phyloP scores from a whole-genome alignment of 495 filamentous ascomycete species.

The Podospora pseudopauciseta region DNA sequence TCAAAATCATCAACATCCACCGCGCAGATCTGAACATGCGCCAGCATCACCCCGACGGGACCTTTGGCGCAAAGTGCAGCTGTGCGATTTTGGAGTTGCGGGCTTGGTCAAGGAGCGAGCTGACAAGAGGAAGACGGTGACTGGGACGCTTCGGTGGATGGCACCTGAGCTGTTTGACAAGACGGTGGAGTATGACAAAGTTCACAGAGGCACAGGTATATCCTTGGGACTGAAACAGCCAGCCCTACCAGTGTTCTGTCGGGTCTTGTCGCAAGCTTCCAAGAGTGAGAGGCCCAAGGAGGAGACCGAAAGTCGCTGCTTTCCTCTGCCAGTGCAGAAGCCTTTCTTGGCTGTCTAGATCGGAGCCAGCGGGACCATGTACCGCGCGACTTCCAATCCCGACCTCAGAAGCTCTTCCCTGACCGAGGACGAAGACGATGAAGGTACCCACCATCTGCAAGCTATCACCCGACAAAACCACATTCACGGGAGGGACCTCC shows the following conservation, averaged over 20 bases:
- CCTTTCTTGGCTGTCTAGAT: slow-evolving; percentile 36
- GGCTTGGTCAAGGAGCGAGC: slow-evolving; percentile 76
- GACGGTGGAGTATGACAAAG: slow-evolving; percentile 53
- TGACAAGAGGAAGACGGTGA: slow-evolving; percentile 86
- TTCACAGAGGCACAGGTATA: slow-evolving; percentile 59
- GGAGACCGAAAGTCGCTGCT: slow-evolving; percentile 83
- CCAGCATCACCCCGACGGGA: slow-evolving; percentile 73
- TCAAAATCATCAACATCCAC: slow-evolving; percentile 97
- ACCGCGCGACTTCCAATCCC: slow-evolving; percentile 38
- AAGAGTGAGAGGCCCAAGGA: slow-evolving; percentile 78
- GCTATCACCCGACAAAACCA: slow-evolving; percentile 41
- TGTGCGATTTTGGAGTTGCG: slow-evolving; percentile 95
- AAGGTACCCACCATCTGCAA: slow-evolving; percentile 59
- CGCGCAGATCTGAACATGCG: slow-evolving; percentile 38
- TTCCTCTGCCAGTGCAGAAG: slow-evolving; percentile 66
- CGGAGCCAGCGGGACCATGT: slow-evolving; percentile 36
- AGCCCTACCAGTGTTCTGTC: slow-evolving; percentile 67
- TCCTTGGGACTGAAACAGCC: slow-evolving; percentile 57
- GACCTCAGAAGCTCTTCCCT: slow-evolving; percentile 46
- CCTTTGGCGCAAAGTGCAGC: slow-evolving; percentile 78
- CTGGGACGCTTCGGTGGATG: slow-evolving; percentile 97
- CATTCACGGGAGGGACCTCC: background rate
- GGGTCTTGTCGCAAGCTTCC: slow-evolving; percentile 76
- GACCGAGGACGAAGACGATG: slow-evolving; percentile 36
- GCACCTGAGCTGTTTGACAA: slow-evolving; percentile 76